phyloP scores from a whole-genome alignment of 768 basidiomycete species.

The Tricholoma sp. region DNA sequence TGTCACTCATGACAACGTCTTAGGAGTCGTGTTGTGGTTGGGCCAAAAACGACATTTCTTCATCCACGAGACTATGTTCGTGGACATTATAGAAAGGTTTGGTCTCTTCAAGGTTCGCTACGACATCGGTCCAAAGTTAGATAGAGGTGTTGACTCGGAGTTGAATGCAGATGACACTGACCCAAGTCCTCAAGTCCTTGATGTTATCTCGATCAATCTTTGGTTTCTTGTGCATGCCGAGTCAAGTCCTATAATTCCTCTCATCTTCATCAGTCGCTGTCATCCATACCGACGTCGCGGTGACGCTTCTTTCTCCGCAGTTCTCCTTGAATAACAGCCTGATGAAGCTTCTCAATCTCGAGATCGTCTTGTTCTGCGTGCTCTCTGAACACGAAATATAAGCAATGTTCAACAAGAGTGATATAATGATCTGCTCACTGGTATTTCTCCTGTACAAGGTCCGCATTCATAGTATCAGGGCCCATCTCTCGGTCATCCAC shows the following conservation, averaged over 20 bases:
- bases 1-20: slow-evolving; percentile 28
- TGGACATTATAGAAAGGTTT: slow-evolving; percentile 63
- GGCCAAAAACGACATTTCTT: slow-evolving; percentile 43
- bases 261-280: slow-evolving; percentile 67
- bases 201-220: slow-evolving; percentile 61
- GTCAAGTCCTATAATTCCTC: slow-evolving; percentile 38
- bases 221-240: slow-evolving; percentile 52
- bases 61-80: slow-evolving; percentile 44
- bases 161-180: slow-evolving; percentile 22
- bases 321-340: slow-evolving; percentile 60
- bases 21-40: slow-evolving; percentile 35
- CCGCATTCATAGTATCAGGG: slow-evolving; percentile 47
- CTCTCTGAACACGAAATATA: slow-evolving; percentile 41
- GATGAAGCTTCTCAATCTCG: slow-evolving; percentile 53
- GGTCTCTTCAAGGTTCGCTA: slow-evolving; percentile 58
- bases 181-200: slow-evolving; percentile 61
- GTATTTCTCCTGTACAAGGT: slow-evolving; percentile 68
- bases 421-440: slow-evolving; percentile 37
- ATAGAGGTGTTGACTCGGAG: background rate
- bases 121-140: slow-evolving; percentile 4
- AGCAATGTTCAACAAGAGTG: background rate
- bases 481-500: slow-evolving; percentile 73
- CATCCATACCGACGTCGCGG: slow-evolving; percentile 54
- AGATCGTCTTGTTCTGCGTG: slow-evolving; percentile 61
- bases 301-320: slow-evolving; percentile 56